Evolutionary conservation across 1,284 basidiomycete species (phyloP), one percentile per base, ranked within the genome.

Genomic region (Ustilago xerochloae): DNA sequence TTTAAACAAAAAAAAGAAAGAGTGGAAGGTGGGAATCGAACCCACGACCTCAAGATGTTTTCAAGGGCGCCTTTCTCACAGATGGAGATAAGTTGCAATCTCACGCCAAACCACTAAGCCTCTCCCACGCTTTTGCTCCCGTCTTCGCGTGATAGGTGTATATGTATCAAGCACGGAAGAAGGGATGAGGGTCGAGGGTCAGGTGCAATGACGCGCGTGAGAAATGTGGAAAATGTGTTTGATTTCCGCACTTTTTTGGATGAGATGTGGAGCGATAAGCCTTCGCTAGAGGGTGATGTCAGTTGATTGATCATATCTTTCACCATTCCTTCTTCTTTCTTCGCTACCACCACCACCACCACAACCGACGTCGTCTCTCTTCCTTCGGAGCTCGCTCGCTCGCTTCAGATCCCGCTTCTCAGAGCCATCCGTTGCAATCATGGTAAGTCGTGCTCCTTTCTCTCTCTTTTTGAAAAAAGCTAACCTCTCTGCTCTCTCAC

Each of bases 31-130:
- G 71, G 71, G 71, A 74, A 74, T 74, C 71, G 71, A 74, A 74
- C 71, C 71, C 71, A 74, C 71, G 71, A 74, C 71, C 71, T 74
- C 71, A 68, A 74, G 71, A 74, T 74, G 18, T 32, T 18, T 62
- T 55, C 2, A 26, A 43, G 16, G 53, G 58, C 57, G 46, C 55
- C 55, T 33, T 45, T 62, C 55, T 55, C 22, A 0, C 5, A 12
- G 38, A 32, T 20, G 33, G 50, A 55, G 56, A 60, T 38, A 64
- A 28, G 46, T 75, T 75, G 73, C 73, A 75, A 75, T 75, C 73
- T 75, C 73, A 75, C 73, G 73, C 73, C 73, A 75, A 75, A 75
- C 73, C 73, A 75, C 73, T 75, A 75, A 75, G 73, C 73, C 73
- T 75, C 73, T 71, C 72, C 72, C 70, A 73, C 70, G n/a, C n/a